phyloP scores from a whole-genome alignment of 345 rosid species.

The Durio zibethinus region DNA sequence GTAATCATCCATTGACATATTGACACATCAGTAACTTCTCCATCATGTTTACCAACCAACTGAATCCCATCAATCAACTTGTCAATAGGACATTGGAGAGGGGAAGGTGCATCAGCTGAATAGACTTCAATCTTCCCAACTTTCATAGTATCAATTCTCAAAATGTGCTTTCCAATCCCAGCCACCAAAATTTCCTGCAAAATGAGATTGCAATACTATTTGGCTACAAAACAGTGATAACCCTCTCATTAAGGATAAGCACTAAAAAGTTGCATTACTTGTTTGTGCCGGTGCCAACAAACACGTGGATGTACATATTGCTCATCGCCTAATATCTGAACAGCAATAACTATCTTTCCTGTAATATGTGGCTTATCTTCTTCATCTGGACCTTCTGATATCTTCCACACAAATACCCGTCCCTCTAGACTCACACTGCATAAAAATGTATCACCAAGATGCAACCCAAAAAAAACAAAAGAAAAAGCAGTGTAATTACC shows the following conservation, averaged over 20 bases:
- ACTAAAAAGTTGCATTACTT: conserved; percentile 41
- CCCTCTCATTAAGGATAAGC: background rate
- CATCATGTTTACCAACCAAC: conserved; percentile 84
- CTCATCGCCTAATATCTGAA: conserved; percentile 56
- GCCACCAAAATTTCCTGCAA: conserved; percentile 80
- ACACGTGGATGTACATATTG: conserved; percentile 67
- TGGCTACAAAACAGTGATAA: conserved; percentile 7
- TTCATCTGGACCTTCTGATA: conserved; percentile 75
- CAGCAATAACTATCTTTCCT: conserved; percentile 55
- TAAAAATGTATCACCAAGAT: conserved; percentile 9
- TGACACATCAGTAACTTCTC: conserved; percentile 89
- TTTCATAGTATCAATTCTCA: conserved; percentile 73
- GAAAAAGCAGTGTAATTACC: conserved; percentile 3
- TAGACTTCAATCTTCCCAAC: conserved; percentile 56
- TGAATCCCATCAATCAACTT: conserved; percentile 69
- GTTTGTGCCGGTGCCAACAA: conserved; percentile 95
- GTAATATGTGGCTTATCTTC: conserved; percentile 67
- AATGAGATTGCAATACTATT: background rate
- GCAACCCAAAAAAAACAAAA: background rate
- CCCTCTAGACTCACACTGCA: conserved; percentile 80
- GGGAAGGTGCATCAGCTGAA: conserved; percentile 76
- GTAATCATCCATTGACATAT: conserved; percentile 92
- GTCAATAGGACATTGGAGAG: conserved; percentile 66
- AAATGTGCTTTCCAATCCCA: conserved; percentile 65
- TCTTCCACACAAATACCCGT: conserved; percentile 67